Conservation (phyloP, 106 monocot genomes). For the Alisma plantagoaquatica region DNA sequence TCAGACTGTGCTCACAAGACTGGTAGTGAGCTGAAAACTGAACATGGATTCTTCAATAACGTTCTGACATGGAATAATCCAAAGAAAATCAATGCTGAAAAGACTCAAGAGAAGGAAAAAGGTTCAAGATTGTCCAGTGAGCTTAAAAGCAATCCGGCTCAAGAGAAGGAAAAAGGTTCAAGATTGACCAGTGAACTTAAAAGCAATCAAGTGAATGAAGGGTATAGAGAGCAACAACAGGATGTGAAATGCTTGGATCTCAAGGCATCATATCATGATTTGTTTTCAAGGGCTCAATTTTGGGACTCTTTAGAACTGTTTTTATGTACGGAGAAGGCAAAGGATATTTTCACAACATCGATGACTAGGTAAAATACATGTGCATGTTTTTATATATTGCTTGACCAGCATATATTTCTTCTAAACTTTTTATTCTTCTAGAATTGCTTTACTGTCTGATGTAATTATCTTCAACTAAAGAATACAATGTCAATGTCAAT, state of each 20-base stretch:
- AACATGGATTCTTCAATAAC: slow-evolving; percentile 17
- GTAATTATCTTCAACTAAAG: no score
- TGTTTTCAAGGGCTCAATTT: slow-evolving; percentile 51
- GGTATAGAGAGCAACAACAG: slow-evolving; percentile 2
- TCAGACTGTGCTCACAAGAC: neutral
- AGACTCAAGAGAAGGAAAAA: slow-evolving; percentile 6
- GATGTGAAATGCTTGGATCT: neutral
- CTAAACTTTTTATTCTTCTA: neutral
- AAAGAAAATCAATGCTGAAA: no score
- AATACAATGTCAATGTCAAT: no score
- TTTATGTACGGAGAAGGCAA: slow-evolving; percentile 39
- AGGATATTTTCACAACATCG: slow-evolving; percentile 48
- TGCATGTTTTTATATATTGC: no score
- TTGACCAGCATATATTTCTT: neutral
- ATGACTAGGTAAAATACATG: slow-evolving; percentile 48
- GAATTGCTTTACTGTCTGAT: no score
- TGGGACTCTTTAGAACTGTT: slow-evolving; percentile 68
- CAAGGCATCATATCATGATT: slow-evolving; percentile 25
- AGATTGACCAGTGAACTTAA: slow-evolving; percentile 1
- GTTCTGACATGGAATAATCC: slow-evolving; percentile 28
- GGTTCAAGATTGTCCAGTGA: slow-evolving; percentile 4
- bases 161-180: slow-evolving; percentile 5
- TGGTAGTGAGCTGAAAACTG: neutral
- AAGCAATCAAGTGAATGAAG: slow-evolving; percentile 9
- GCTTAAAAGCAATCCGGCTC: slow-evolving; percentile 4